These are phyloP conservation scores for Phytophthora podocarpi DNA, from an alignment of 352 stramenopile genomes.

Conservation along the genomic window DNA sequence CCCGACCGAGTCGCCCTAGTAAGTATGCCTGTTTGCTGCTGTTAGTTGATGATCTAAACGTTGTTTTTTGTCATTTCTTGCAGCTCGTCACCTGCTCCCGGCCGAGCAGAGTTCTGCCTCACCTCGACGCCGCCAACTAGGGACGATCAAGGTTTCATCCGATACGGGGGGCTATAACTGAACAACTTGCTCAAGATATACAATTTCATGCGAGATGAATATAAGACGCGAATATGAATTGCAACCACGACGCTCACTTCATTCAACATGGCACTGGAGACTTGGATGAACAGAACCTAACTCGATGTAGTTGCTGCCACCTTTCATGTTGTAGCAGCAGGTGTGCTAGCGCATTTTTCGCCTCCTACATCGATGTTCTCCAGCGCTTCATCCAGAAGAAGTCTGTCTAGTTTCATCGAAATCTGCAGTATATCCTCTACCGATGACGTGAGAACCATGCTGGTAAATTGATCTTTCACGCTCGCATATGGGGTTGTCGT, in stretches of 20 bases:
- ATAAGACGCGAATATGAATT: conserved; percentile 19
- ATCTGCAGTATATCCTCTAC: conserved; percentile 5
- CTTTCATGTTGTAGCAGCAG: too few species aligned
- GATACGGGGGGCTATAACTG: conserved; percentile 25
- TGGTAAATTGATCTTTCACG: conserved; percentile 5
- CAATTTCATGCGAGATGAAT: conserved; percentile 16
- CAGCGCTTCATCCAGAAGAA: conserved; percentile 10
- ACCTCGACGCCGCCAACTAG: conserved; percentile 15
- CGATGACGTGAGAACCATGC: conserved; percentile 5
- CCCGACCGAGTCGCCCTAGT: conserved; percentile 66
- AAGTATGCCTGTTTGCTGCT: conserved; percentile 19
- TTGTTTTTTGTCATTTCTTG: conserved; percentile 5
- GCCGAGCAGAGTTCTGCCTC: conserved; percentile 31
- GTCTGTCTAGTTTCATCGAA: conserved; percentile 6
- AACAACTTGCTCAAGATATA: conserved; percentile 15
- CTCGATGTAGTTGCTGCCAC: too few species aligned
- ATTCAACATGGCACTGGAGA: too few species aligned
- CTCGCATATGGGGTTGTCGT: not conserved
- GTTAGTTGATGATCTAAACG: conserved; percentile 1
- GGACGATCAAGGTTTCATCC: conserved; percentile 26
- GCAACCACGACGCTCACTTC: too few species aligned
- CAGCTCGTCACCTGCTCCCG: conserved; percentile 30
- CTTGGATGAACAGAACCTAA: too few species aligned
- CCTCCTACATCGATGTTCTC: too few species aligned
- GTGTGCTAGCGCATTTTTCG: too few species aligned